These are phyloP conservation scores for Fusarium stilboides DNA, from an alignment of 2,329 filamentous ascomycete species.

Conservation along the genomic window DNA sequence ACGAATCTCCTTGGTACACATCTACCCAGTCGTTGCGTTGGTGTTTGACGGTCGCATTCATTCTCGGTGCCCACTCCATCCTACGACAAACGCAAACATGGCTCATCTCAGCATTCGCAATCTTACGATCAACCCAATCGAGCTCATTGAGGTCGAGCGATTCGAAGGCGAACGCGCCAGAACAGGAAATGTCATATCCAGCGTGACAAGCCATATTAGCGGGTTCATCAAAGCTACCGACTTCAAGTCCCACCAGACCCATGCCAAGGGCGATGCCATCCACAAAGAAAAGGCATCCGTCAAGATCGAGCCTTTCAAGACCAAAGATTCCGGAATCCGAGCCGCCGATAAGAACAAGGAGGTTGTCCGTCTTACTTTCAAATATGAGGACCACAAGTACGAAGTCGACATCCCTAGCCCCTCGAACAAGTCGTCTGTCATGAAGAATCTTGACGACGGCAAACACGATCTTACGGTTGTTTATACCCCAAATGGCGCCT, in stretches of 20 bases:
- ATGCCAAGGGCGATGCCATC: conserved; percentile 72
- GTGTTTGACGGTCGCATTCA: conserved; percentile 17
- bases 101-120: conserved; percentile 82
- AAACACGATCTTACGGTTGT: conserved; percentile 75
- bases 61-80: conserved; percentile 3
- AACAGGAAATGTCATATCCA: conserved; percentile 61
- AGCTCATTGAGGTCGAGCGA: conserved; percentile 80
- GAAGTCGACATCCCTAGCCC: conserved; percentile 80
- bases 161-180: conserved; percentile 70
- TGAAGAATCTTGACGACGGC: conserved; percentile 69
- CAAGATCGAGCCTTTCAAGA: conserved; percentile 77
- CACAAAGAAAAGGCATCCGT: conserved; percentile 75
- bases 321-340: conserved; percentile 69
- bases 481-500: conserved; percentile 70
- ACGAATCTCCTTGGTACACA: background rate
- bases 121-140: conserved; percentile 80
- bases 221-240: conserved; percentile 62
- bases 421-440: conserved; percentile 70
- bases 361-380: conserved; percentile 81
- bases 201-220: conserved; percentile 61
- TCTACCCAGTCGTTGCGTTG: background rate
- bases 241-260: conserved; percentile 50
- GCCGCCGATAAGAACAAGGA: conserved; percentile 73
- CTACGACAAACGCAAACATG: conserved; percentile 55
- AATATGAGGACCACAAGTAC: conserved; percentile 71